Base-by-base conservation (phyloP, 352 stramenopile species). In the Phytophthora fragariae region DNA sequence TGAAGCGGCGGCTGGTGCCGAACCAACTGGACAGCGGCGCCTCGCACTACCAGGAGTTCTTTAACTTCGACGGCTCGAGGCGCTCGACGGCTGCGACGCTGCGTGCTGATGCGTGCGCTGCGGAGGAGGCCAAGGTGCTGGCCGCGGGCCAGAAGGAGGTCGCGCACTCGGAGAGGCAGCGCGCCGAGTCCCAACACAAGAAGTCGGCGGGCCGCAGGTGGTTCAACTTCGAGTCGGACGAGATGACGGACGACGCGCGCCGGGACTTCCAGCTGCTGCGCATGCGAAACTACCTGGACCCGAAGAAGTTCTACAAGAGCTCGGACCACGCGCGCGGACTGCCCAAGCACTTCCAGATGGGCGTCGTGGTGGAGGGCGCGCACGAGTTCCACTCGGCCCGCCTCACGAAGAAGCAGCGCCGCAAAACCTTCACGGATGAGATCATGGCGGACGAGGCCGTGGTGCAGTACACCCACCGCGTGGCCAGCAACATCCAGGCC, bases 251-350 rank as follows among this genome's bases (percentile, higher is more conserved):
- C 10, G 86, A 97, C 35, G 79, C 94, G 15, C 92, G 94, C 50
- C 86, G 89, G 5, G 94, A 98, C 79, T 95, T 98, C 64, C 76
- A 86, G n/a, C 72, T 99, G 19, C 88, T 99, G 70, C 92, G 93
- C 9, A 98, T 98, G 88, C 86, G 96, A 53, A 98, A 97, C 72
- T 99, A 98, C 79, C 67, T 98, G 62, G 95, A 99, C 77, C 96
- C 96, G 1, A 98, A 98, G 79, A 97, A 97, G 71, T 99, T 99
- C 65, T 99, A 99, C 94, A 99, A 99, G 89, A 91, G 83, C 67
- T 95, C 85, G 65, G 91, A 97, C 73, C 89, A 94, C 73, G 78
- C 80, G 50, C 91, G 92, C 60, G 84, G 83, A 24, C 72, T 97
- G 67, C 92, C 92, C 29, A 96, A 93, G 65, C 83, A 98, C 65